phyloP scores from a whole-genome alignment of 345 rosid genomes.

The Diplotaxis tenuifolia region DNA sequence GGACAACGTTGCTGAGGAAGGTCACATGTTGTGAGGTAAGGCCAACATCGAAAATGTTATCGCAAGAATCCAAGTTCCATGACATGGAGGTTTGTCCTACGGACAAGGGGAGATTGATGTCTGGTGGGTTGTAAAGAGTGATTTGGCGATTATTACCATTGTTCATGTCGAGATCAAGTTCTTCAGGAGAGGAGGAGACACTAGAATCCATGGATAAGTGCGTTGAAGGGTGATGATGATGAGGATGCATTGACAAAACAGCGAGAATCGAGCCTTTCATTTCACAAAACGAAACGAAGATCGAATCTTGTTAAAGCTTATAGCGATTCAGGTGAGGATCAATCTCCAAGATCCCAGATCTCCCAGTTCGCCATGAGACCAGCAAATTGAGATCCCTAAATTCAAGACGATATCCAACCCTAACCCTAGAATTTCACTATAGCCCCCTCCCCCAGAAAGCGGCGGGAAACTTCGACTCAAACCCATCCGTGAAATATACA shows the following conservation, averaged over 20 bases:
- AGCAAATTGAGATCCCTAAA: neutral
- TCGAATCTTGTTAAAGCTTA: no score
- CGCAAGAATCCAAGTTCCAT: constrained; percentile 65
- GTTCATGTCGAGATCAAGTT: constrained; percentile 73
- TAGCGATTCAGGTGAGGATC: no score
- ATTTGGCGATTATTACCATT: constrained; percentile 52
- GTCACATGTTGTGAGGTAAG: constrained; percentile 76
- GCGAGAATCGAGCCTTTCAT: constrained; percentile 48
- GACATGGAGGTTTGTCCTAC: constrained; percentile 52
- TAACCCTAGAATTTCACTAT: constrained; percentile 40
- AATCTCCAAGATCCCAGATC: constrained; percentile 31
- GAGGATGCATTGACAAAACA: constrained; percentile 59
- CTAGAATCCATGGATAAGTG: constrained; percentile 94
- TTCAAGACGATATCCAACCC: constrained; percentile 36
- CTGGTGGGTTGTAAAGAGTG: constrained; percentile 80
- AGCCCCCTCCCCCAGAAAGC: constrained; percentile 40
- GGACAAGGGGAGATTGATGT: constrained; percentile 86
- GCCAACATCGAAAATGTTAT: constrained; percentile 68
- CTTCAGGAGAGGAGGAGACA: constrained; percentile 76
- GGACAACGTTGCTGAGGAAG: constrained; percentile 47
- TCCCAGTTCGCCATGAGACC: constrained; percentile 29
- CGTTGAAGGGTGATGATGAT: constrained; percentile 66
- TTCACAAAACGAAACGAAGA: neutral
- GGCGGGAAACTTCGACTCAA: constrained; percentile 42
- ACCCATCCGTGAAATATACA: constrained; percentile 37